Evolutionary conservation across 306 rosid species (phyloP).

Genomic region (Cicer cuneatum): DNA sequence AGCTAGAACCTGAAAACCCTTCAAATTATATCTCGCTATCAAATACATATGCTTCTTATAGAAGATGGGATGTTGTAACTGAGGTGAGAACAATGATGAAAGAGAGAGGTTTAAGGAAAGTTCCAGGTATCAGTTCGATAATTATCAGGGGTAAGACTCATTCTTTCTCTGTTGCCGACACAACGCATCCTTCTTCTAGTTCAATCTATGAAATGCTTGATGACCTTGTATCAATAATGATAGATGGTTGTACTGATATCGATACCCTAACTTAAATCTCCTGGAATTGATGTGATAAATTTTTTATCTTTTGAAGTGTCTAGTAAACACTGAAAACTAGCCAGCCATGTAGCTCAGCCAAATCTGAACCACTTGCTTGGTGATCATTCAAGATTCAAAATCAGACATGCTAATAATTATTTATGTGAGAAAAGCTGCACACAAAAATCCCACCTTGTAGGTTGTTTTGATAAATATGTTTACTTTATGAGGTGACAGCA

Average conservation of each 20-base stretch:
- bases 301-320: constrained; percentile 23
- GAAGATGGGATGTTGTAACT: constrained; percentile 76
- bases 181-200: constrained; percentile 68
- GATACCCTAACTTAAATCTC: constrained; percentile 45
- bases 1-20: constrained; percentile 76
- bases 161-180: constrained; percentile 78
- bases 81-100: constrained; percentile 73
- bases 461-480: constrained; percentile 1
- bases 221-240: constrained; percentile 61
- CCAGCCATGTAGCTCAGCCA: constrained; percentile 9
- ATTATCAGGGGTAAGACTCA: constrained; percentile 56
- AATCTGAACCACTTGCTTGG: constrained; percentile 12
- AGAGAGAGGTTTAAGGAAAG: constrained; percentile 74
- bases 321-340: constrained; percentile 13
- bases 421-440: neutral
- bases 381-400: constrained; percentile 19
- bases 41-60: constrained; percentile 66
- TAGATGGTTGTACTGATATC: constrained; percentile 49
- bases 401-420: neutral
- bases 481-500: neutral
- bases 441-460: neutral
- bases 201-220: constrained; percentile 65
- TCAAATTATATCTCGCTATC: constrained; percentile 79
- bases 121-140: constrained; percentile 89
- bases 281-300: constrained; percentile 27